Evolutionary conservation across 495 filamentous ascomycete genomes (phyloP).

Genomic region (Daldinia childiae): DNA sequence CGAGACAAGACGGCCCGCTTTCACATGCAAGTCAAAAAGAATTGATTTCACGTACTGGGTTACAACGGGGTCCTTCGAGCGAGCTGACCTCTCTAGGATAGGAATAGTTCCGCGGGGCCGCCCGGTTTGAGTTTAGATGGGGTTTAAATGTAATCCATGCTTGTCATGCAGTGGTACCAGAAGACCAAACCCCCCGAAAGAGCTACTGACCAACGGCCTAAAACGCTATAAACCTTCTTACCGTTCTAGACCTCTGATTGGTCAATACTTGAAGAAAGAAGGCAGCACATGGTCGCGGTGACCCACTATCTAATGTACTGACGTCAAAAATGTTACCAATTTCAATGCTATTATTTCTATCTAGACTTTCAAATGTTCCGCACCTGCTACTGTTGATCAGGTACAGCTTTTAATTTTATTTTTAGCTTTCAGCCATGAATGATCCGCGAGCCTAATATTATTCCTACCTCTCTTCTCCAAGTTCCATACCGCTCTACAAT

Average conservation of each 20-base stretch:
- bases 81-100: not conserved
- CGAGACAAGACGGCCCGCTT: slow-evolving; percentile 32
- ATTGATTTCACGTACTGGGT: not conserved
- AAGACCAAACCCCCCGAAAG: not conserved
- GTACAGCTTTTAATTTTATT: slow-evolving; percentile 9
- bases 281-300: slow-evolving; percentile 18
- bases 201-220: not conserved
- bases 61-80: slow-evolving; percentile 14
- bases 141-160: slow-evolving; percentile 11
- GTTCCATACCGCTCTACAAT: slow-evolving; percentile 12
- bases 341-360: slow-evolving; percentile 10
- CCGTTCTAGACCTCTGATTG: slow-evolving; percentile 6
- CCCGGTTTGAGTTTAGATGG: slow-evolving; percentile 13
- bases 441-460: slow-evolving; percentile 1
- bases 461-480: not conserved
- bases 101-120: slow-evolving; percentile 21
- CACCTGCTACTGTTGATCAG: slow-evolving; percentile 24
- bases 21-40: slow-evolving; percentile 42
- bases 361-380: slow-evolving; percentile 1
- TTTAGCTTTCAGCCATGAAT: slow-evolving; percentile 3
- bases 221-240: slow-evolving; percentile 8
- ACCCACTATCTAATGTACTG: slow-evolving; percentile 18
- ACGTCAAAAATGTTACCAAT: slow-evolving; percentile 39
- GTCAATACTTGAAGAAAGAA: slow-evolving; percentile 1
- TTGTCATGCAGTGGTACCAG: slow-evolving; percentile 6